A percentile compares a stretch with the other conserved stretches of the same genome.
Conservation (phyloP, 192 early-diverging fungal species). For the Backusella macrospora region DNA sequence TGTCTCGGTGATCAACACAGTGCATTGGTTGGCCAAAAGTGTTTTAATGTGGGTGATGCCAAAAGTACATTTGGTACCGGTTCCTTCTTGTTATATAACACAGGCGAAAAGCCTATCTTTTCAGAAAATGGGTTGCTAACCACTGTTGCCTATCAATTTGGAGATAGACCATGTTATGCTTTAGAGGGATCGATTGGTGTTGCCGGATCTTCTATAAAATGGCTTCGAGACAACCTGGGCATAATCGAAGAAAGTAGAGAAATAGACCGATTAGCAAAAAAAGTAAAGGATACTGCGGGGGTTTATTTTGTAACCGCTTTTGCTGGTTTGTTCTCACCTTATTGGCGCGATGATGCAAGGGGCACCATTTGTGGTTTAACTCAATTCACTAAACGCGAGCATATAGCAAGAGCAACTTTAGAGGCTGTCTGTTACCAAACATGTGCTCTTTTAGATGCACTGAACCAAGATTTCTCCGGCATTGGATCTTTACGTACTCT, state of each 20-base stretch:
- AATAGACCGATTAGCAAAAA: conserved; percentile 67
- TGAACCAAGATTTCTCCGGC: conserved; percentile 74
- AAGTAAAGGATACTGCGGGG: conserved; percentile 78
- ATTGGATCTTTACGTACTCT: conserved; percentile 66
- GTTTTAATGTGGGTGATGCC: conserved; percentile 79
- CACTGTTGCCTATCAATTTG: conserved; percentile 88
- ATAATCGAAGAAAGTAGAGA: conserved; percentile 71
- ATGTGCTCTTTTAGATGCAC: conserved; percentile 84
- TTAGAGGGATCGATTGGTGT: conserved; percentile 91
- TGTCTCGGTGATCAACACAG: conserved; percentile 95
- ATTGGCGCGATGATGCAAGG: conserved; percentile 91
- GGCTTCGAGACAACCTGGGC: conserved; percentile 85
- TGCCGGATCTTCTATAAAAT: conserved; percentile 89
- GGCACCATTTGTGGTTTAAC: conserved; percentile 87
- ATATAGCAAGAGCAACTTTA: conserved; percentile 85
- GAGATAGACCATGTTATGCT: conserved; percentile 78
- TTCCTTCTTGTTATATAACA: conserved; percentile 96
- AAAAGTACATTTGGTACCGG: conserved; percentile 98
- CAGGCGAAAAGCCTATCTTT: conserved; percentile 70
- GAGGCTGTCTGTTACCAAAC: conserved; percentile 94
- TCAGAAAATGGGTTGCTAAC: conserved; percentile 86
- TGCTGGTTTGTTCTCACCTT: conserved; percentile 90
- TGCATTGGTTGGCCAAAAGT: conserved; percentile 92
- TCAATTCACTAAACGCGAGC: conserved; percentile 81
- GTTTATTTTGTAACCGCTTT: conserved; percentile 97